Evolutionary conservation across 441 rosid genomes (phyloP).

Genomic region (Populus hybrid): DNA sequence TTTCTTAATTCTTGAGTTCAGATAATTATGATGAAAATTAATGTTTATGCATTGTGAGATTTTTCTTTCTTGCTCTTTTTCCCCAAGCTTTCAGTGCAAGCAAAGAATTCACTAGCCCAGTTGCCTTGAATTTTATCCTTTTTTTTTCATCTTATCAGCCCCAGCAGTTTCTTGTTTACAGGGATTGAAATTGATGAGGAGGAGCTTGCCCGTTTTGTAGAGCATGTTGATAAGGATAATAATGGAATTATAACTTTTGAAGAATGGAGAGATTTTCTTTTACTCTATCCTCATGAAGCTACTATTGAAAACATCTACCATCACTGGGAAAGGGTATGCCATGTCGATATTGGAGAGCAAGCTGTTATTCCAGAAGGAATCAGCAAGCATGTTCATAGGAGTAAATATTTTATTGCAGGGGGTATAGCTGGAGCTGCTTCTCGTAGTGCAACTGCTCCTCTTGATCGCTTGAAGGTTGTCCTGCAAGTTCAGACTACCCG

Average conservation of each 20-base stretch:
- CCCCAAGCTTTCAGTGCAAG: not conserved
- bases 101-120: not conserved
- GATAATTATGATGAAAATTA: not conserved
- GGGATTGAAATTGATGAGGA: conserved; percentile 92
- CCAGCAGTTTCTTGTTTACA: conserved; percentile 56
- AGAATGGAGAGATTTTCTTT: conserved; percentile 98
- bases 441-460: conserved; percentile 96
- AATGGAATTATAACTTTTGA: conserved; percentile 92
- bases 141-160: conserved; percentile 63
- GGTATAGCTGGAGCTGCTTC: conserved; percentile 97
- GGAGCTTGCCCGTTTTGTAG: conserved; percentile 91
- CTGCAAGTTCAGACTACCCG: conserved; percentile 82
- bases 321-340: conserved; percentile 88
- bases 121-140: not conserved
- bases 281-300: conserved; percentile 89
- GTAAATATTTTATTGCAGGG: conserved; percentile 78
- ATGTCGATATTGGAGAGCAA: conserved; percentile 93
- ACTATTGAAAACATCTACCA: conserved; percentile 85
- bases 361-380: conserved; percentile 94
- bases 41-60: not conserved
- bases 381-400: conserved; percentile 72
- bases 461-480: conserved; percentile 80
- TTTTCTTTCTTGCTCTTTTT: not conserved
- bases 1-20: not conserved
- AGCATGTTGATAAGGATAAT: conserved; percentile 94